Base-by-base conservation (phyloP, 2,329 filamentous ascomycete species). In the Rhynchosporium graminicola region DNA sequence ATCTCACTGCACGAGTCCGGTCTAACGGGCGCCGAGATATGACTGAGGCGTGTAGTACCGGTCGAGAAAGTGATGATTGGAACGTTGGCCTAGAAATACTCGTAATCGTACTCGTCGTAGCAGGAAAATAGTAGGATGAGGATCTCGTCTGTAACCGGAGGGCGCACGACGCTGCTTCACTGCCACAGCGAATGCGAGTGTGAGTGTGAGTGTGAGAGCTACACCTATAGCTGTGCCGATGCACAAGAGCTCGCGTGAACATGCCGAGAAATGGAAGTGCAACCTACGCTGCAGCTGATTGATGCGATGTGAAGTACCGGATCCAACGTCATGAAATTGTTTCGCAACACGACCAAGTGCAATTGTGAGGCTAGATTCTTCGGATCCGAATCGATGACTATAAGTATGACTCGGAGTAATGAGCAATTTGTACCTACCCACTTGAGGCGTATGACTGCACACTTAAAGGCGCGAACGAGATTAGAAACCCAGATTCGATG, bases 21-120 rank as follows among this genome's bases (percentile, higher is more conserved):
- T 50, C 47, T 29, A 52, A 63, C 29, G 59, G 55, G 33, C 61
- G 50, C 59, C 64, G 64, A 63, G 61, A 59, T 45, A 60, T 36
- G 43, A 46, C 8, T 43, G n/a, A 47, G 20, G 47, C 46, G 26
- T 12, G n/a, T 51, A 7, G 20, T 46, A n/a, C 43, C 31, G 28
- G 55, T 46, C 43, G 29, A 9, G 57, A 60, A 6, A 48, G n/a
- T 12, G 59, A 47, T 28, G 61, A 60, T 47, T 29, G 47, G 43
- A 45, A 33, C 43, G 13, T 50, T 29, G 46, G 8, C n/a, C 31
- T 50, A 43, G 31, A 1, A 8, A 8, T 57, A 40, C n/a, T n/a
- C 3, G 54, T 40, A 43, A 40, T 47, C 0, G 57, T 46, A 26
- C 33, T 31, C 28, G 61, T 31, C 28, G 61, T 47, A 40, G 20